These are phyloP conservation scores for Kingdonia uniflora DNA, from an alignment of 164 flowering plant genomes.

Conservation along the genomic window DNA sequence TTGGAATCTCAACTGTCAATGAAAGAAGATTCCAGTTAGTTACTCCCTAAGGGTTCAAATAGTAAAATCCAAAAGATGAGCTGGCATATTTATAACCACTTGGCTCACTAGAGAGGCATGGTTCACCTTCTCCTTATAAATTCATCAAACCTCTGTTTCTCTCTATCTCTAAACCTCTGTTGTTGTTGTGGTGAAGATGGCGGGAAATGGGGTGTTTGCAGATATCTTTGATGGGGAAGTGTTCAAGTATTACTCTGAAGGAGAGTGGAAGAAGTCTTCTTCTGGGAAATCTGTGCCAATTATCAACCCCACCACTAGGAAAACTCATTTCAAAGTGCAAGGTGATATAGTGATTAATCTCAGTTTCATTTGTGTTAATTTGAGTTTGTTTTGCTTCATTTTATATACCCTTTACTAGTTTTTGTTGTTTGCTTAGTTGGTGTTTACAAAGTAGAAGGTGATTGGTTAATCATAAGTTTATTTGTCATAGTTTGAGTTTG, in stretches of 20 bases:
- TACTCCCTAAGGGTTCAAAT: background rate
- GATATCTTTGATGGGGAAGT: slow-evolving; percentile 86
- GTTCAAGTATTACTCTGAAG: slow-evolving; percentile 81
- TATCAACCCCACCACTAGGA: slow-evolving; percentile 84
- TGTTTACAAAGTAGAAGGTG: slow-evolving; percentile 88
- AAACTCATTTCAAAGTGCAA: slow-evolving; percentile 91
- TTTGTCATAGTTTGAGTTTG: no score
- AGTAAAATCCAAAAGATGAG: background rate
- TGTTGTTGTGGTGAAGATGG: slow-evolving; percentile 23
- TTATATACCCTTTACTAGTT: no score
- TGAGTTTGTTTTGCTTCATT: no score
- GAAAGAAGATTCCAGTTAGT: no score
- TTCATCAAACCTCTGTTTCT: background rate
- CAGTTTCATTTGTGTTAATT: no score
- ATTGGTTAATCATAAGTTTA: no score
- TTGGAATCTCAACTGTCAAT: no score
- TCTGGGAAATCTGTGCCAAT: slow-evolving; percentile 84
- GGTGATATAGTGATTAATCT: slow-evolving; percentile 29
- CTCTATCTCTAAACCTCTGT: background rate
- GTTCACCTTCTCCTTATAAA: slow-evolving; percentile 10
- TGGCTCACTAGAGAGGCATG: slow-evolving; percentile 12
- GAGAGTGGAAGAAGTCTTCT: slow-evolving; percentile 80
- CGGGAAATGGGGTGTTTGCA: slow-evolving; percentile 64
- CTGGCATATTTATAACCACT: slow-evolving; percentile 17
- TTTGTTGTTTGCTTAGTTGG: no score